Percentiles rank a stretch among this genome's conserved stretches.
phyloP scores from a whole-genome alignment of 2,329 filamentous ascomycete species.

The Aureobasidium sp. region DNA sequence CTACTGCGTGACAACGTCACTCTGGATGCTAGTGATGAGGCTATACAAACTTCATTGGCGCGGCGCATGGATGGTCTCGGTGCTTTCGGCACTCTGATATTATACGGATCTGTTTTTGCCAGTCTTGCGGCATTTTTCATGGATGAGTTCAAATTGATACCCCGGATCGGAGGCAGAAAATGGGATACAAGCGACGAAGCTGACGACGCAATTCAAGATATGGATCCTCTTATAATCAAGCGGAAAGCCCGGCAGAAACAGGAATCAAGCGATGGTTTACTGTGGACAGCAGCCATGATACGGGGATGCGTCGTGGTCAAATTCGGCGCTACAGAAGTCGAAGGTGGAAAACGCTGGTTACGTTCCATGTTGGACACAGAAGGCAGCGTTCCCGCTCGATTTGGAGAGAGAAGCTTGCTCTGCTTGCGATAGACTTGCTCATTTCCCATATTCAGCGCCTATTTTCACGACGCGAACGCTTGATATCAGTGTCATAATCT shows the following conservation, averaged over 20 bases:
- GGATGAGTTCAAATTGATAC: slow-evolving; percentile 67
- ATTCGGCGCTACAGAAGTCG: slow-evolving; percentile 75
- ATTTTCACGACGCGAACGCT: background rate
- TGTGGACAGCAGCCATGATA: slow-evolving; percentile 78
- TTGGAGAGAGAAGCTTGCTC: slow-evolving; percentile 75
- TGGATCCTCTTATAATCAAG: slow-evolving; percentile 31
- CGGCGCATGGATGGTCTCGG: slow-evolving; percentile 66
- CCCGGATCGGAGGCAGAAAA: slow-evolving; percentile 74
- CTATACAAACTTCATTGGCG: slow-evolving; percentile 22
- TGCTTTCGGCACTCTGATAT: slow-evolving; percentile 76
- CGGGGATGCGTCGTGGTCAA: slow-evolving; percentile 85
- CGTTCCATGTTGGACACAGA: slow-evolving; percentile 66
- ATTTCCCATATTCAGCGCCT: background rate
- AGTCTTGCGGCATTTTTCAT: slow-evolving; percentile 67
- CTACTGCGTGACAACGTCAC: slow-evolving; percentile 81
- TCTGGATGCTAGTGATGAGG: slow-evolving; percentile 48
- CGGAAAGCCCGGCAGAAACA: slow-evolving; percentile 48
- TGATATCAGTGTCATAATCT: background rate
- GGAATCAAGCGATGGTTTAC: slow-evolving; percentile 55
- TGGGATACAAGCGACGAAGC: slow-evolving; percentile 47
- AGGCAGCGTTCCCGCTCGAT: slow-evolving; percentile 61
- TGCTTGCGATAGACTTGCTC: slow-evolving; percentile 50
- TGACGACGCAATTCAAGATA: slow-evolving; percentile 32
- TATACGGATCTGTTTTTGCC: slow-evolving; percentile 66
- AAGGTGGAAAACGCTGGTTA: slow-evolving; percentile 75